Evolutionary conservation across 1,139 yeast genomes (phyloP).

Genomic region (Suhomyces guaymorum): DNA sequence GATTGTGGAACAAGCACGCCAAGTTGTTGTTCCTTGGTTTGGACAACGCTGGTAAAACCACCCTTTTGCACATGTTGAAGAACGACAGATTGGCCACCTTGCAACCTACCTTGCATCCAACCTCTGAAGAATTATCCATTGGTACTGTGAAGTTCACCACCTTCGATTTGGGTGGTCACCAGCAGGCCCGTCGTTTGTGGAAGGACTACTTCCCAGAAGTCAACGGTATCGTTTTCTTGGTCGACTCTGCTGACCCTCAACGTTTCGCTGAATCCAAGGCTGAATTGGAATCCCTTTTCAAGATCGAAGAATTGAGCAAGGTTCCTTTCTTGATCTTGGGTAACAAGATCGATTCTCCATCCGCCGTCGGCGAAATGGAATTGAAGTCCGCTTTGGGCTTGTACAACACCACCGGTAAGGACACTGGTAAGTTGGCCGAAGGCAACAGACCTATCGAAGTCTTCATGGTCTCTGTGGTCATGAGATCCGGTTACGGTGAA

Average conservation of each 20-base stretch:
- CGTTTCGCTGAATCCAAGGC: conserved; percentile 94
- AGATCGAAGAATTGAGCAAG: conserved; percentile 81
- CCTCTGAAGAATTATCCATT: conserved; percentile 95
- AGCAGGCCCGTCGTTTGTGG: conserved; percentile 98
- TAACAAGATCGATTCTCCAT: conserved; percentile 92
- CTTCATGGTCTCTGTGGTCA: conserved; percentile 95
- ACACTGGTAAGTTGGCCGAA: conserved; percentile 67
- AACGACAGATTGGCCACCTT: conserved; percentile 97
- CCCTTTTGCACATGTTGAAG: conserved; percentile 93
- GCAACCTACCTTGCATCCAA: conserved; percentile 98
- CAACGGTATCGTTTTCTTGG: conserved; percentile 93
- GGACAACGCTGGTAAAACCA: conserved; percentile 98
- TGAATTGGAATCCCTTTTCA: conserved; percentile 88
- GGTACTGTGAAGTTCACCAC: conserved; percentile 97
- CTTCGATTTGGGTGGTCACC: conserved; percentile 97
- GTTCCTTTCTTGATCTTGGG: conserved; percentile 95
- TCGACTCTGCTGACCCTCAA: conserved; percentile 95
- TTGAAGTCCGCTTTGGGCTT: conserved; percentile 88
- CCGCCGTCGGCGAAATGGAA: conserved; percentile 94
- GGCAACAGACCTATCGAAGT: conserved; percentile 91
- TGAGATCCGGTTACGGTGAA: conserved; percentile 96
- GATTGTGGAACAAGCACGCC: conserved; percentile 97
- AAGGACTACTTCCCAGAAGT: conserved; percentile 99
- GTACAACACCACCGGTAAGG: conserved; percentile 79
- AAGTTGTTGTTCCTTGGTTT: conserved; percentile 92